A percentile compares a stretch with the other conserved stretches of the same genome.
phyloP scores from a whole-genome alignment of 2,329 filamentous ascomycete genomes.

The Ophiostoma sp. region DNA sequence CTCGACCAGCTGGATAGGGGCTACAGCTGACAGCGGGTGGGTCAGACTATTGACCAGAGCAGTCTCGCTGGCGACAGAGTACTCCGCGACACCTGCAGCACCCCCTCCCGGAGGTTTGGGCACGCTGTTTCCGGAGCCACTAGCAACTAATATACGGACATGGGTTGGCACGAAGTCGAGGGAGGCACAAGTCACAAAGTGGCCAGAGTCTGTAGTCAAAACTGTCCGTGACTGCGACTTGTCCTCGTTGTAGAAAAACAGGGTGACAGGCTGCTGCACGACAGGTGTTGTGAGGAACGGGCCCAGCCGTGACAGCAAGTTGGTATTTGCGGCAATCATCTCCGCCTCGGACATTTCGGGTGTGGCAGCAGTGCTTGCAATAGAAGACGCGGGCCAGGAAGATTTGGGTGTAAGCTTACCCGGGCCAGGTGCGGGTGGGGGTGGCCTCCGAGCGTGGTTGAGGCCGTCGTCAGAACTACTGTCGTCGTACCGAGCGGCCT shows the following conservation, averaged over 20 bases:
- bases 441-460: neutral
- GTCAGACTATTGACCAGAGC: conserved; percentile 19
- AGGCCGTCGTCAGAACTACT: conserved; percentile 38
- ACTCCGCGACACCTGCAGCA: neutral
- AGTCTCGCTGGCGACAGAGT: conserved; percentile 14
- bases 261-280: conserved; percentile 69
- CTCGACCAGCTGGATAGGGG: conserved; percentile 71
- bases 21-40: conserved; percentile 74
- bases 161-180: conserved; percentile 88
- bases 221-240: conserved; percentile 79
- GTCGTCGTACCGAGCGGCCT: conserved; percentile 33
- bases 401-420: conserved; percentile 26
- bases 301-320: conserved; percentile 78
- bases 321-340: conserved; percentile 31
- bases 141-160: conserved; percentile 74
- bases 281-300: conserved; percentile 87
- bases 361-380: conserved; percentile 18
- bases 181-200: conserved; percentile 74
- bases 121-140: conserved; percentile 16
- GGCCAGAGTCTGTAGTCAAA: conserved; percentile 79
- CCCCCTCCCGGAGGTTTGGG: neutral
- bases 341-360: neutral
- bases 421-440: conserved; percentile 13
- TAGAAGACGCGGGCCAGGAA: conserved; percentile 29
- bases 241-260: conserved; percentile 90